A percentile compares a stretch with the other conserved stretches of the same genome.
phyloP scores from a whole-genome alignment of 306 rosid genomes.

The Cucumis melo region DNA sequence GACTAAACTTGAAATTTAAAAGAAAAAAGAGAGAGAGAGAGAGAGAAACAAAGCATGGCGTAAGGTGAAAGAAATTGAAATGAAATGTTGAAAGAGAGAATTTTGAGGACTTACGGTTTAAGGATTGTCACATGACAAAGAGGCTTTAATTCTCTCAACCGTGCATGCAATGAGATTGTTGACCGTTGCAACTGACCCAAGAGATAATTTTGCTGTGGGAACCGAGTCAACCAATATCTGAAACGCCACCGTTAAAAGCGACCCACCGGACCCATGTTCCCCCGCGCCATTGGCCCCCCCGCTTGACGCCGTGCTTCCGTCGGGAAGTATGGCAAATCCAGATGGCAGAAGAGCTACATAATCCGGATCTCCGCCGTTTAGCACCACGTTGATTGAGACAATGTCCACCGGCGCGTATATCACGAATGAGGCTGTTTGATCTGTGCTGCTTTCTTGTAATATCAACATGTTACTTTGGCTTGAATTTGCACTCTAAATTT shows the following conservation, averaged over 20 bases:
- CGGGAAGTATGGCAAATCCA: slow-evolving; percentile 89
- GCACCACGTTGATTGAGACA: slow-evolving; percentile 80
- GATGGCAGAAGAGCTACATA: slow-evolving; percentile 95
- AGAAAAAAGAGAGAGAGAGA: no score
- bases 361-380: slow-evolving; percentile 95
- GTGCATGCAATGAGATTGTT: slow-evolving; percentile 88
- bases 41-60: no score
- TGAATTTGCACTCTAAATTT: slow-evolving; percentile 77
- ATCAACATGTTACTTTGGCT: slow-evolving; percentile 96
- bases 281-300: slow-evolving; percentile 15
- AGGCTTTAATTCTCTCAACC: slow-evolving; percentile 84
- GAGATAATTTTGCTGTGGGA: slow-evolving; percentile 88
- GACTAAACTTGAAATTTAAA: no score
- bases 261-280: slow-evolving; percentile 51
- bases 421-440: slow-evolving; percentile 64
- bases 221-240: slow-evolving; percentile 91
- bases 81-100: neutral
- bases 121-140: slow-evolving; percentile 45
- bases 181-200: slow-evolving; percentile 91
- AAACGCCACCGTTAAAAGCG: slow-evolving; percentile 83
- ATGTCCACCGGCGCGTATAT: slow-evolving; percentile 91
- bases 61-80: no score
- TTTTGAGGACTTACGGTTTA: slow-evolving; percentile 7
- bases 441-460: slow-evolving; percentile 80
- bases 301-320: slow-evolving; percentile 30